These are phyloP conservation scores for Tuber calosporum DNA, from an alignment of 495 filamentous ascomycete genomes.

Conservation along the genomic window DNA sequence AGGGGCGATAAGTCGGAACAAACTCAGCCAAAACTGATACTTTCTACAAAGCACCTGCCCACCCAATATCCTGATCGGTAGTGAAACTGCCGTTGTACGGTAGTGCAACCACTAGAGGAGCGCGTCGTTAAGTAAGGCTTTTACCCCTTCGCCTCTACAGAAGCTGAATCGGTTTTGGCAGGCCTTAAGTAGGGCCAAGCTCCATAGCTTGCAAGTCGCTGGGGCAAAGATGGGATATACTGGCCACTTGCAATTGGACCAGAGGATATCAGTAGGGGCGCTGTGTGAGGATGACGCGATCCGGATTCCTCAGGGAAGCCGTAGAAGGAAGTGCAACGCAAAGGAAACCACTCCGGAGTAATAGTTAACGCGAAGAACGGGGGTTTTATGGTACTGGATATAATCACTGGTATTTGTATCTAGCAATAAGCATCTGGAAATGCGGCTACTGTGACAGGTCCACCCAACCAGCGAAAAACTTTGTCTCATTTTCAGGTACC, in stretches of 20 bases:
- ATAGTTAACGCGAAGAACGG: conserved; percentile 13
- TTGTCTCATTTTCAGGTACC: too few species aligned
- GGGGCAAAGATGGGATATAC: background rate
- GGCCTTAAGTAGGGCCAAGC: background rate
- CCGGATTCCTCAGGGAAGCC: background rate
- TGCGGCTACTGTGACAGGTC: too few species aligned
- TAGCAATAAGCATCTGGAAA: too few species aligned
- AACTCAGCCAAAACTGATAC: background rate
- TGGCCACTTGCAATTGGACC: background rate
- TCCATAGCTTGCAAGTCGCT: background rate
- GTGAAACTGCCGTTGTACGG: background rate
- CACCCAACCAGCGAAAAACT: too few species aligned
- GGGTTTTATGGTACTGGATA: conserved; percentile 4
- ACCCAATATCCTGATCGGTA: background rate
- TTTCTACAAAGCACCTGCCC: background rate
- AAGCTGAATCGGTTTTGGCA: background rate
- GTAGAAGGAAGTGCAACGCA: conserved; percentile 11
- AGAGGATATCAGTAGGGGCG: background rate
- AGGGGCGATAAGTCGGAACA: background rate
- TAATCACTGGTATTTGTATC: conserved; percentile 9
- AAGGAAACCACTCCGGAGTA: conserved; percentile 2
- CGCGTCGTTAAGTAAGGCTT: background rate
- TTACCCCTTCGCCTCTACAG: background rate
- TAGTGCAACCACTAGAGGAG: background rate
- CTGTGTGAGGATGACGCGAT: background rate